A percentile compares a stretch with the other conserved stretches of the same genome.
Evolutionary conservation across 306 rosid species (phyloP).

Genomic region (Hippophae rhamnoides): DNA sequence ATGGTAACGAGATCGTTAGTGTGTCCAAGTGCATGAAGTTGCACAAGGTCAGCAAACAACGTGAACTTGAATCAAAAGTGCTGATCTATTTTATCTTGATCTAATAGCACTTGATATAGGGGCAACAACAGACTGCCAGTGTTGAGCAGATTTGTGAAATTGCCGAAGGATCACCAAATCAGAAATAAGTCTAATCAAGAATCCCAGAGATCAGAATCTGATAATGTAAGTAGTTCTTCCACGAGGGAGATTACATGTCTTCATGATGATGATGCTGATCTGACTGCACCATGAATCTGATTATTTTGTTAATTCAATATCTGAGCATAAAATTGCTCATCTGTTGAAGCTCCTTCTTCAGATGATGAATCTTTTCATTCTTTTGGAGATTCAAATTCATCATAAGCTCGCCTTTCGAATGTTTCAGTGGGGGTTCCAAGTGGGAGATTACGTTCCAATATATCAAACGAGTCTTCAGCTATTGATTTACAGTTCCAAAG

Average conservation of each 20-base stretch:
- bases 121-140: constrained; percentile 39
- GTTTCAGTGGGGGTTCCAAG: constrained; percentile 45
- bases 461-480: constrained; percentile 16
- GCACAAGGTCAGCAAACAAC: constrained; percentile 39
- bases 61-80: constrained; percentile 47
- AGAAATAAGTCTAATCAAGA: constrained; percentile 17
- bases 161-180: constrained; percentile 10
- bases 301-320: constrained; percentile 20
- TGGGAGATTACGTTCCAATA: constrained; percentile 26
- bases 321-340: constrained; percentile 25
- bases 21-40: constrained; percentile 14
- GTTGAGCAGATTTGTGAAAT: constrained; percentile 23
- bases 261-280: constrained; percentile 37
- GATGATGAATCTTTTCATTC: constrained; percentile 87
- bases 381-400: constrained; percentile 52
- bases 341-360: constrained; percentile 38
- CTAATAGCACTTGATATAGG: constrained; percentile 54
- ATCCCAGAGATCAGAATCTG: constrained; percentile 22
- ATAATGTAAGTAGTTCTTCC: constrained; percentile 41
- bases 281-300: constrained; percentile 34
- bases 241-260: constrained; percentile 50
- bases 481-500: constrained; percentile 21
- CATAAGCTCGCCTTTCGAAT: constrained; percentile 59
- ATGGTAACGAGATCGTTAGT: constrained; percentile 29
- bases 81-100: constrained; percentile 68